Evolutionary conservation across 2,329 filamentous ascomycete genomes (phyloP).

Genomic region (Alternaria sp.): DNA sequence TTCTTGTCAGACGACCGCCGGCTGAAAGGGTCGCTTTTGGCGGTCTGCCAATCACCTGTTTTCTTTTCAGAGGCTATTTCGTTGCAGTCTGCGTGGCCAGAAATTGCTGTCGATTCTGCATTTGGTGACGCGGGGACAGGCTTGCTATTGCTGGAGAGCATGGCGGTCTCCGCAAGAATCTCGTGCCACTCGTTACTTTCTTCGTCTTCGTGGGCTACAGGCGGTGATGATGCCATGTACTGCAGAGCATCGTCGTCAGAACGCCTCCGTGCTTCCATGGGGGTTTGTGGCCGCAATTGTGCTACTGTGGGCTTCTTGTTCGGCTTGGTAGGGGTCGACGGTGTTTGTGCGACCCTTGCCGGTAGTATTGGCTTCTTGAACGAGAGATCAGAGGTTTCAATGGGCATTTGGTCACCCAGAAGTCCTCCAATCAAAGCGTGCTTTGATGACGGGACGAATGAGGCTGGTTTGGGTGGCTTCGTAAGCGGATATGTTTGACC

Average conservation of each 20-base stretch:
- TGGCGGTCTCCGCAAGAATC: conserved; percentile 22
- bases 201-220: conserved; percentile 11
- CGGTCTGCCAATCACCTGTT: conserved; percentile 38
- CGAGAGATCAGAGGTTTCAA: conserved; percentile 5
- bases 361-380: conserved; percentile 33
- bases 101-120: conserved; percentile 53
- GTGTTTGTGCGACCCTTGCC: conserved; percentile 14
- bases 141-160: conserved; percentile 55
- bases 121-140: conserved; percentile 53
- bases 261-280: conserved; percentile 11
- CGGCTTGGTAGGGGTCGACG: conserved; percentile 28
- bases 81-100: conserved; percentile 41
- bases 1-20: conserved; percentile 19
- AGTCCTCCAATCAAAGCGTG: conserved; percentile 27
- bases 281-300: conserved; percentile 18
- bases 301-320: conserved; percentile 10
- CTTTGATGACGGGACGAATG: conserved; percentile 11
- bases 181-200: conserved; percentile 10
- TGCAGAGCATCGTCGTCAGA: conserved; percentile 7
- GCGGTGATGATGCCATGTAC: conserved; percentile 26
- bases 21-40: conserved; percentile 42
- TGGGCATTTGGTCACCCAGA: conserved; percentile 18
- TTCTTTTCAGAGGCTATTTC: conserved; percentile 43
- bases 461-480: conserved; percentile 6
- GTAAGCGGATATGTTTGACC: conserved; percentile 1